Conservation (phyloP, 2,329 filamentous ascomycete genomes). For the Cladosporium sp. region DNA sequence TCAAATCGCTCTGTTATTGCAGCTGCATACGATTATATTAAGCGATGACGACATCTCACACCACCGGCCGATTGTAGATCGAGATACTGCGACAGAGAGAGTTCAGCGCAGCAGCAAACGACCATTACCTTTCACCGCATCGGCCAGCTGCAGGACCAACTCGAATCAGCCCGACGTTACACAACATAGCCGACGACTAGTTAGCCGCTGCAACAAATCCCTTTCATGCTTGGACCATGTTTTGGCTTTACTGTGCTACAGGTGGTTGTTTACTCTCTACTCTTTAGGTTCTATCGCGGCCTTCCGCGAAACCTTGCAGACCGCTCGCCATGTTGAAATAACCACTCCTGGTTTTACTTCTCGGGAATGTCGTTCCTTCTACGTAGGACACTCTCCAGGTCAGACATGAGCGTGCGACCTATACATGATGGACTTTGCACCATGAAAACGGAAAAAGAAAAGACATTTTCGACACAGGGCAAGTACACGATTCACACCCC, state of each 20-base stretch:
- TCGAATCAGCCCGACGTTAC: not conserved
- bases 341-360: not conserved
- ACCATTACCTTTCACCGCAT: constrained; percentile 3
- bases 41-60: constrained; percentile 3
- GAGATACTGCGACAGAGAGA: not conserved
- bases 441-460: not conserved
- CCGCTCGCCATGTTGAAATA: not conserved
- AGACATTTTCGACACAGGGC: not conserved
- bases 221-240: not conserved
- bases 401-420: not conserved
- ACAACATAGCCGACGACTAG: constrained; percentile 5
- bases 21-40: not conserved
- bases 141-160: not conserved
- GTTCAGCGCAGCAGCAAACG: not conserved
- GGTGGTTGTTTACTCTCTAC: not conserved
- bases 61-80: not conserved
- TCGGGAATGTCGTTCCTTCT: not conserved
- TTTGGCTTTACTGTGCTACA: not conserved
- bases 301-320: not conserved
- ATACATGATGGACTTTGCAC: not conserved
- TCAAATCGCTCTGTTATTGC: not conserved
- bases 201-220: not conserved
- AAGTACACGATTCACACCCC: not conserved
- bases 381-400: not conserved
- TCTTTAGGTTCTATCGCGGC: not conserved